These are phyloP conservation scores for Nyctanthes arbortristis DNA, from an alignment of 257 asterid genomes.

Conservation along the genomic window DNA sequence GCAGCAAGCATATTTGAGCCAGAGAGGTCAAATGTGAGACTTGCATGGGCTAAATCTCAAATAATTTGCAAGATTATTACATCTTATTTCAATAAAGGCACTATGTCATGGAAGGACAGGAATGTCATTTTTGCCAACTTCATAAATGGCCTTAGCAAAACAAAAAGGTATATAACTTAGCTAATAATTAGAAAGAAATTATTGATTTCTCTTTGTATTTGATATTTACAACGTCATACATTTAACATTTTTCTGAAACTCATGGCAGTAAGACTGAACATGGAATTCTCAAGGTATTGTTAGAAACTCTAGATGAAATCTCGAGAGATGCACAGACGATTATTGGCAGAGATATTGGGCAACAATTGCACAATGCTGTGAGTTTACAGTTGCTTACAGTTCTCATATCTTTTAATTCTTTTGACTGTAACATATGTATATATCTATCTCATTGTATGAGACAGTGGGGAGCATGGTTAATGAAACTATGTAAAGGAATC, in stretches of 20 bases:
- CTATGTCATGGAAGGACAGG: constrained; percentile 1
- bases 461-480: constrained; percentile 50
- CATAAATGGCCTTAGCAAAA: constrained; percentile 3
- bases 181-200: too few species aligned
- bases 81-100: constrained; percentile 19
- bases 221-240: neutral
- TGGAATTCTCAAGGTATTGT: neutral
- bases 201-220: too few species aligned
- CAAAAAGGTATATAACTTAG: too few species aligned
- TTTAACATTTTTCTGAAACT: too few species aligned
- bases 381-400: constrained; percentile 12
- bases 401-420: neutral
- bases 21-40: constrained; percentile 40
- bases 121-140: constrained; percentile 4
- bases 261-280: neutral
- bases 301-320: constrained; percentile 20
- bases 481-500: constrained; percentile 28
- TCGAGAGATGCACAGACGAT: constrained; percentile 14
- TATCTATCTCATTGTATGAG: neutral
- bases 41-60: constrained; percentile 42
- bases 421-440: neutral
- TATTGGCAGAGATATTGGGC: constrained; percentile 19
- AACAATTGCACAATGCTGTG: constrained; percentile 27
- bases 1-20: constrained; percentile 40
- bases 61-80: constrained; percentile 29